These are phyloP conservation scores for Botrytis porri DNA, from an alignment of 2,329 filamentous ascomycete genomes.

Conservation along the genomic window DNA sequence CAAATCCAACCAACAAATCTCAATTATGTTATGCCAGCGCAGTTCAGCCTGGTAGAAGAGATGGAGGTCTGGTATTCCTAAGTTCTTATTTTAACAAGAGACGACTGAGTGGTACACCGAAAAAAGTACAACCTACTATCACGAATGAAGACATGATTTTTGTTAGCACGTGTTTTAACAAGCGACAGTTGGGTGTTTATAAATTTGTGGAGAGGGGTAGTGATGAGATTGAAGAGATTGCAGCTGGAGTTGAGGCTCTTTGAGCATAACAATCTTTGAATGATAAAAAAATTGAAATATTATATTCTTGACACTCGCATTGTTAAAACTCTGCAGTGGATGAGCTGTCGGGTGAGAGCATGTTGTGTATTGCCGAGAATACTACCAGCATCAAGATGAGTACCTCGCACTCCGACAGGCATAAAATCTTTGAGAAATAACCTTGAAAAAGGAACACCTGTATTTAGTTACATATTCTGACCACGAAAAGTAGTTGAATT, in stretches of 20 bases:
- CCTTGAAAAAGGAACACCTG: neutral
- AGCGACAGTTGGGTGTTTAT: constrained; percentile 69
- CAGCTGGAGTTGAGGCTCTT: neutral
- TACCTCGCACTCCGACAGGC: neutral
- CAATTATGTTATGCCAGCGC: constrained; percentile 94
- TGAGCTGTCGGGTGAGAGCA: neutral
- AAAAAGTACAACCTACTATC: neutral
- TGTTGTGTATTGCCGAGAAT: neutral
- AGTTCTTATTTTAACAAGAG: constrained; percentile 18
- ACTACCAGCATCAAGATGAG: neutral
- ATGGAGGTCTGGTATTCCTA: constrained; percentile 17
- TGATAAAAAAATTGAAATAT: neutral
- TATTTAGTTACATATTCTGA: neutral
- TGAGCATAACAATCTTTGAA: neutral
- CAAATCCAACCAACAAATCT: constrained; percentile 64
- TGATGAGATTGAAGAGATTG: neutral
- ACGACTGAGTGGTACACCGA: constrained; percentile 8
- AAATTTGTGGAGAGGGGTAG: constrained; percentile 31
- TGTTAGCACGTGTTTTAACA: constrained; percentile 76
- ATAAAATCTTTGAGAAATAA: neutral
- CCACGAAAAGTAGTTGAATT: neutral
- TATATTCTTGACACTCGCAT: neutral
- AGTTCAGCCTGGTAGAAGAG: constrained; percentile 45
- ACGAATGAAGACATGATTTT: constrained; percentile 42
- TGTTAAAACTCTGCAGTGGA: neutral